These are phyloP conservation scores for Marasmius sp. DNA, from an alignment of 1,284 basidiomycete species.

Conservation along the genomic window DNA sequence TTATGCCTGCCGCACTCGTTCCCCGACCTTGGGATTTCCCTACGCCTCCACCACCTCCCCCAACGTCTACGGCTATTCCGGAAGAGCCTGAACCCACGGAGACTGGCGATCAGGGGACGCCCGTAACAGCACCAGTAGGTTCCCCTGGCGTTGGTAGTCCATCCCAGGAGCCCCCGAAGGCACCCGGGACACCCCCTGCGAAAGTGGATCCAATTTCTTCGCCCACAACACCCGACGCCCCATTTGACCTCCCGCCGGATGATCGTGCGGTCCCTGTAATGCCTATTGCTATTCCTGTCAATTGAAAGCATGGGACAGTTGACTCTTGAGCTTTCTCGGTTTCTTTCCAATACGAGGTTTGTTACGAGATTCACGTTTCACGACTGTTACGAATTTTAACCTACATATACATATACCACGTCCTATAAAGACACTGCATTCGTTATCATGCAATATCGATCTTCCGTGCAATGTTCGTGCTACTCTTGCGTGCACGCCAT, in stretches of 20 bases:
- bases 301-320: neutral
- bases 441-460: too few species aligned
- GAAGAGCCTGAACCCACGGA: neutral
- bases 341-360: too few species aligned
- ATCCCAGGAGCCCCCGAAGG: neutral
- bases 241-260: neutral
- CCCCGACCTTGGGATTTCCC: constrained; percentile 78
- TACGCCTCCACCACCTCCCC: constrained; percentile 30
- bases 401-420: too few species aligned
- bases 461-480: too few species aligned
- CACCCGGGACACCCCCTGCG: neutral
- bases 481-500: too few species aligned
- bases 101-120: neutral
- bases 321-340: too few species aligned
- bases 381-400: too few species aligned
- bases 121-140: too few species aligned
- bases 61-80: neutral
- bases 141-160: neutral
- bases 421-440: too few species aligned
- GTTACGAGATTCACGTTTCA: too few species aligned
- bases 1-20: constrained; percentile 75
- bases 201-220: neutral
- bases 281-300: neutral
- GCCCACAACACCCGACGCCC: neutral
- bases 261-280: neutral